A percentile compares a stretch with the other conserved stretches of the same genome.
Evolutionary conservation across 192 early-diverging fungal genomes (phyloP).

Genomic region (Umbelopsis sp.): DNA sequence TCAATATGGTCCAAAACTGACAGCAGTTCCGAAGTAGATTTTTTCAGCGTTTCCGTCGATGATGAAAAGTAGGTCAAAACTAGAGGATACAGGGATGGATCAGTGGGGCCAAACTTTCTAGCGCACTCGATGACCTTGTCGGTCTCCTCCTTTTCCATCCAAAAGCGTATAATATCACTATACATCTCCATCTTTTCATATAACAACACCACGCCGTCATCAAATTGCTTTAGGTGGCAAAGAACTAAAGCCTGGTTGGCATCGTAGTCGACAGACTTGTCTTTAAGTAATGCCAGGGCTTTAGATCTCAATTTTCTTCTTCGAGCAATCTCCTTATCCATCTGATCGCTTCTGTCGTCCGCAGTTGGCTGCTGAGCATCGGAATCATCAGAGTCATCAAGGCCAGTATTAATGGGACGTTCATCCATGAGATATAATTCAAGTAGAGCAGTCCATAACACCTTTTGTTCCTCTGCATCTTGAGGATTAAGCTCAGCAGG

Average conservation of each 20-base stretch:
- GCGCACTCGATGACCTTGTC: constrained; percentile 65
- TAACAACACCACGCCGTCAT: constrained; percentile 84
- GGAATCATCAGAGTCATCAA: background rate
- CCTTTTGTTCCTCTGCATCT: constrained; percentile 66
- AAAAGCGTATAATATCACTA: constrained; percentile 68
- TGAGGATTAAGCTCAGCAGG: constrained; percentile 12
- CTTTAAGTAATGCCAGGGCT: constrained; percentile 70
- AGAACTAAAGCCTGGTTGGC: constrained; percentile 91
- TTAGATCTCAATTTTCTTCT: constrained; percentile 50
- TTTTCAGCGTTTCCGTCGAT: constrained; percentile 59
- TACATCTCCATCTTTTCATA: constrained; percentile 85
- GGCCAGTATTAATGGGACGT: constrained; percentile 13
- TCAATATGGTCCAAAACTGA: constrained; percentile 87
- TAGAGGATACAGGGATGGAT: constrained; percentile 70
- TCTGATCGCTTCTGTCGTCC: background rate
- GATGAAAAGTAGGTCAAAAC: constrained; percentile 75
- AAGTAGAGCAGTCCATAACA: constrained; percentile 90
- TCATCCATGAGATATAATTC: constrained; percentile 82
- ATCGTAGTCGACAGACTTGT: constrained; percentile 78
- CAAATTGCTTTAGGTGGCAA: constrained; percentile 84
- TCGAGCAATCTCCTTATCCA: constrained; percentile 18
- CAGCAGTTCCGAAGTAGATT: constrained; percentile 60
- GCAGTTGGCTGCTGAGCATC: background rate
- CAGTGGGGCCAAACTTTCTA: constrained; percentile 58
- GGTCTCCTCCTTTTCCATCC: constrained; percentile 74